Percentiles rank a stretch among this genome's conserved stretches.
Evolutionary conservation across 106 monocot species (phyloP).

Genomic region (Phalaenopsis aphrodite): DNA sequence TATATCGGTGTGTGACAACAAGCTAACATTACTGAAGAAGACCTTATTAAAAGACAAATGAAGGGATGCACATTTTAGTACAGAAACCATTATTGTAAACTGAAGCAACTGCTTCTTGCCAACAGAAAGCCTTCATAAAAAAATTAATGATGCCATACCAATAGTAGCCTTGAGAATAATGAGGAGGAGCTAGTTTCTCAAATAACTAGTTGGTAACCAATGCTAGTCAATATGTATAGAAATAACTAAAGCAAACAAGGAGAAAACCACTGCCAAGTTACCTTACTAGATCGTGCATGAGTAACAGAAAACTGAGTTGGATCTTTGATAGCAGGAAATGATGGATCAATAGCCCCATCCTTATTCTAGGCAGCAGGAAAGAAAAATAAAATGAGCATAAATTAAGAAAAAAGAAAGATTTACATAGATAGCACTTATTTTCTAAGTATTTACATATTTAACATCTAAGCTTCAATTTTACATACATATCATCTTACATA

Average conservation of each 20-base stretch:
- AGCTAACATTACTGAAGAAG: no score
- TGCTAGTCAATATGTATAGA: neutral
- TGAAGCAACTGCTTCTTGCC: neutral
- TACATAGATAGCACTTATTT: no score
- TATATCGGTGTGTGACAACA: no score
- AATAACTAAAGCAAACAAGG: neutral
- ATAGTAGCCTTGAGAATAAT: neutral
- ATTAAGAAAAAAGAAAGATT: neutral
- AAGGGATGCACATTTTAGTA: no score
- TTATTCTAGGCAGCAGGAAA: constrained; percentile 31
- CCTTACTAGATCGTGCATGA: constrained; percentile 64
- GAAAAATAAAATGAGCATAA: neutral
- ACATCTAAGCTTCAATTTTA: no score
- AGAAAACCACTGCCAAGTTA: constrained; percentile 11
- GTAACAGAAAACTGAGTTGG: constrained; percentile 46
- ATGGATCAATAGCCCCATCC: constrained; percentile 50
- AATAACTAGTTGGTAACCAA: neutral
- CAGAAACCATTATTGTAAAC: no score
- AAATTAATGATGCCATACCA: neutral
- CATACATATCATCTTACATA: no score
- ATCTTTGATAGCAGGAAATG: constrained; percentile 65
- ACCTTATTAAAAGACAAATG: no score
- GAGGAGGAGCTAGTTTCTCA: neutral
- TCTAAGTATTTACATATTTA: no score
- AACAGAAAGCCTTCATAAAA: neutral